Evolutionary conservation across 495 filamentous ascomycete species (phyloP).

Genomic region (Cryomyces antarcticus): DNA sequence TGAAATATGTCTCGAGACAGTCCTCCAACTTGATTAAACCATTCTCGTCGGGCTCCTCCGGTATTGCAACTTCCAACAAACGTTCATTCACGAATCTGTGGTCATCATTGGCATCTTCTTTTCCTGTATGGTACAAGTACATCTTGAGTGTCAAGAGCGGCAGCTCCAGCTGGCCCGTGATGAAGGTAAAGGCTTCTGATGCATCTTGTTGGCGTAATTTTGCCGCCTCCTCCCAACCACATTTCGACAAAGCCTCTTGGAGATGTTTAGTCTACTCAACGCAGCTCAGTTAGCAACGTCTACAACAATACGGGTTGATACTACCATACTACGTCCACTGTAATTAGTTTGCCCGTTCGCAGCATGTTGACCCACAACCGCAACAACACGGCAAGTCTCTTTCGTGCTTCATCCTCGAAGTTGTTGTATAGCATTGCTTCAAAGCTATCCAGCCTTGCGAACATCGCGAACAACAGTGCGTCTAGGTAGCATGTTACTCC

Average conservation of each 20-base stretch:
- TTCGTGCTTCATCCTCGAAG: constrained; percentile 47
- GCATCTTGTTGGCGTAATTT: constrained; percentile 68
- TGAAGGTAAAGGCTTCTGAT: constrained; percentile 87
- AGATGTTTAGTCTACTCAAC: constrained; percentile 49
- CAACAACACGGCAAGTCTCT: constrained; percentile 49
- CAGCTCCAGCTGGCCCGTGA: constrained; percentile 71
- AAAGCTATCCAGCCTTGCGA: constrained; percentile 70
- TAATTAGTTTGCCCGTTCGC: constrained; percentile 65
- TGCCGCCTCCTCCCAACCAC: constrained; percentile 77
- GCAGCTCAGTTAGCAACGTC: not conserved
- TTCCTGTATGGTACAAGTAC: constrained; percentile 81
- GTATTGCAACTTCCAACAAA: constrained; percentile 76
- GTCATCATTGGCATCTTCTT: constrained; percentile 62
- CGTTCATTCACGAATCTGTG: constrained; percentile 89
- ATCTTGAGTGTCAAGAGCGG: constrained; percentile 83
- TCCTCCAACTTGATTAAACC: constrained; percentile 60
- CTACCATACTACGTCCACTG: constrained; percentile 55
- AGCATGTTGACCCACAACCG: constrained; percentile 88
- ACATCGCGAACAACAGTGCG: constrained; percentile 90
- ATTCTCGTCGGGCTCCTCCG: constrained; percentile 36
- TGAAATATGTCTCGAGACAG: constrained; percentile 86
- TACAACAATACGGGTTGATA: not conserved
- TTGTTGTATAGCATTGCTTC: constrained; percentile 69
- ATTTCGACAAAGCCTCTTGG: constrained; percentile 63
- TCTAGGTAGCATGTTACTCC: constrained; percentile 85